phyloP scores from a whole-genome alignment of 1,139 yeast species.

The Blastobotrys persicus region DNA sequence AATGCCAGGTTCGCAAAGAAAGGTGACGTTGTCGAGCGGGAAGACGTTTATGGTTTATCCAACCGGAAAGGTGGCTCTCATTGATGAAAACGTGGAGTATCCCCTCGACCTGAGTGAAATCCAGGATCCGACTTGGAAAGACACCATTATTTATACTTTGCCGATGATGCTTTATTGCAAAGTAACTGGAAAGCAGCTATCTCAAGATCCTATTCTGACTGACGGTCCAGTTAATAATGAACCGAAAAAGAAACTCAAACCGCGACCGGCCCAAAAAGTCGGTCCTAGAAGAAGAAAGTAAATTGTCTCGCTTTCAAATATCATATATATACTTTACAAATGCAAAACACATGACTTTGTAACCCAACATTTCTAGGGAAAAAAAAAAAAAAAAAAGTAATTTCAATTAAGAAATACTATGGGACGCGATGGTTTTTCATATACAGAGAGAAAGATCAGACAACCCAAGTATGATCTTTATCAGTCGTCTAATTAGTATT shows the following conservation, averaged over 20 bases:
- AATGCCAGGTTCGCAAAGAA: conserved; percentile 33
- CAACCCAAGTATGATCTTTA: background rate
- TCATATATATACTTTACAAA: background rate
- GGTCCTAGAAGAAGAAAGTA: conserved; percentile 28
- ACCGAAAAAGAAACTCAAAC: conserved; percentile 21
- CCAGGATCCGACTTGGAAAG: conserved; percentile 49
- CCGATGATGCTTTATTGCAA: conserved; percentile 22
- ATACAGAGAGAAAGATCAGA: background rate
- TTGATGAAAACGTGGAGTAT: conserved; percentile 49
- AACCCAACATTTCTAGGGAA: no score
- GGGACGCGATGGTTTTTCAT: background rate
- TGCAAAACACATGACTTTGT: no score
- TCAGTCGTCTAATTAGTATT: background rate
- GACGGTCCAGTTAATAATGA: conserved; percentile 12
- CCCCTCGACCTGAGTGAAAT: conserved; percentile 40
- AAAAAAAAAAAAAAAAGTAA: background rate
- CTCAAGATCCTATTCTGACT: conserved; percentile 8
- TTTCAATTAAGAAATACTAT: background rate
- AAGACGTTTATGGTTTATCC: conserved; percentile 62
- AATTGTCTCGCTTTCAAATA: background rate
- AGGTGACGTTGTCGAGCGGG: conserved; percentile 46
- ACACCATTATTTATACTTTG: conserved; percentile 51
- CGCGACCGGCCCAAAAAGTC: conserved; percentile 30
- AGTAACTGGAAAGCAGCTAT: conserved; percentile 22
- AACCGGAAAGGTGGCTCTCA: conserved; percentile 64